Evolutionary conservation across 129 eudicot species (phyloP).

Genomic region (Escallonia herrerae): DNA sequence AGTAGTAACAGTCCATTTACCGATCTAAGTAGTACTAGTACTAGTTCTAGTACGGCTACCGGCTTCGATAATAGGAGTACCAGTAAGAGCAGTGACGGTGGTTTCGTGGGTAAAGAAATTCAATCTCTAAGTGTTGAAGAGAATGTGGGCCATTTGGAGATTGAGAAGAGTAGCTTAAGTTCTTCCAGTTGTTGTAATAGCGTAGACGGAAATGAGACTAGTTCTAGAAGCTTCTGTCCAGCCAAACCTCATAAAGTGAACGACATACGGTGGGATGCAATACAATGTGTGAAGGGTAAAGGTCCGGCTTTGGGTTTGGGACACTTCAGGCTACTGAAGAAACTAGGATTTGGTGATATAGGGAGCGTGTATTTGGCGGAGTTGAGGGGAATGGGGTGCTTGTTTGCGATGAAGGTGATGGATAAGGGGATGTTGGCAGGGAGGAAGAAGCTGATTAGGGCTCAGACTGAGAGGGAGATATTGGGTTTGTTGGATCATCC

Average conservation of each 20-base stretch:
- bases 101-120: conserved; percentile 23
- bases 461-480: conserved; percentile 90
- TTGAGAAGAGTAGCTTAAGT: conserved; percentile 67
- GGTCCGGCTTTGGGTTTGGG: conserved; percentile 78
- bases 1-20: conserved; percentile 14
- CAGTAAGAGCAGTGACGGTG: conserved; percentile 31
- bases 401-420: conserved; percentile 95
- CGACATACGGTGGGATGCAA: conserved; percentile 80
- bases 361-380: conserved; percentile 96
- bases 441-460: conserved; percentile 75
- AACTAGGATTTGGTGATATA: conserved; percentile 94
- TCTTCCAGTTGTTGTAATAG: conserved; percentile 48
- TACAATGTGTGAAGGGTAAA: conserved; percentile 50
- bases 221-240: conserved; percentile 34
- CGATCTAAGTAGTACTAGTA: conserved; percentile 26
- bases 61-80: conserved; percentile 33
- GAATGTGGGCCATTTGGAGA: conserved; percentile 31
- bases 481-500: conserved; percentile 89
- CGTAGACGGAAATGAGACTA: conserved; percentile 40
- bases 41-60: conserved; percentile 37
- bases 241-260: conserved; percentile 86
- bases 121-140: conserved; percentile 20
- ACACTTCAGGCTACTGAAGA: conserved; percentile 87
- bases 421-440: conserved; percentile 90
- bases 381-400: conserved; percentile 71